These are phyloP conservation scores for Rhodotorula kratochvilovae DNA, from an alignment of 768 basidiomycete genomes.

Conservation along the genomic window DNA sequence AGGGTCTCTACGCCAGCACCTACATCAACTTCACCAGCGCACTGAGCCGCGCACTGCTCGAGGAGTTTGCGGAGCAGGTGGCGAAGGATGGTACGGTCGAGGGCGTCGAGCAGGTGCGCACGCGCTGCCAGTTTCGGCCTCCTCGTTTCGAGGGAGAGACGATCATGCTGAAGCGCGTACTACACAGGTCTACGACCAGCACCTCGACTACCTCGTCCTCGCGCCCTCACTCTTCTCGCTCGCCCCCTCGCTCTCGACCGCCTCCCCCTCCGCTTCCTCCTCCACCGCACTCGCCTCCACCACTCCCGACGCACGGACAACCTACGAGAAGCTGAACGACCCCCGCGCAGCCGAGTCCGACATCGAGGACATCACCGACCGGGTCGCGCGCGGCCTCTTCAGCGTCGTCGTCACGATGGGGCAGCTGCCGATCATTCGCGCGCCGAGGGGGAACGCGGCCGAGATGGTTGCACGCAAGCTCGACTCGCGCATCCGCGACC, in stretches of 20 bases:
- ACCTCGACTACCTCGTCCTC: constrained; percentile 91
- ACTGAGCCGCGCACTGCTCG: constrained; percentile 76
- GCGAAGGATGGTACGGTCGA: constrained; percentile 78
- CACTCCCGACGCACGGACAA: constrained; percentile 48
- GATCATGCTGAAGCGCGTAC: too few relatives aligned
- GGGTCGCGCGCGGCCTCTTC: constrained; percentile 82
- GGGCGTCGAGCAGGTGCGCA: constrained; percentile 66
- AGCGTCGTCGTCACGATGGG: constrained; percentile 83
- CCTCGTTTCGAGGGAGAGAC: neutral
- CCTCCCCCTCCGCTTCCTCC: constrained; percentile 43
- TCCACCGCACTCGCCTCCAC: constrained; percentile 38
- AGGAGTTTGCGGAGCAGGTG: constrained; percentile 85
- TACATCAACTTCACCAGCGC: constrained; percentile 95
- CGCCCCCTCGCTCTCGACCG: constrained; percentile 55
- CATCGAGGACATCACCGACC: constrained; percentile 89
- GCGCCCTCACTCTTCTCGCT: constrained; percentile 89
- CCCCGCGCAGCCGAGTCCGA: constrained; percentile 82
- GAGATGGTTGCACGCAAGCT: constrained; percentile 99
- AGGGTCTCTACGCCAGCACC: constrained; percentile 82
- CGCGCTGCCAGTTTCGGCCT: neutral
- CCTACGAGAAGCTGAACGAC: constrained; percentile 84
- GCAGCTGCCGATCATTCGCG: constrained; percentile 88
- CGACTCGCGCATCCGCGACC: constrained; percentile 82
- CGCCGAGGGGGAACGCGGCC: constrained; percentile 91
- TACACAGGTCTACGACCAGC: constrained; percentile 85